These are phyloP conservation scores for Panus rudis DNA, from an alignment of 768 basidiomycete species.

Conservation along the genomic window DNA sequence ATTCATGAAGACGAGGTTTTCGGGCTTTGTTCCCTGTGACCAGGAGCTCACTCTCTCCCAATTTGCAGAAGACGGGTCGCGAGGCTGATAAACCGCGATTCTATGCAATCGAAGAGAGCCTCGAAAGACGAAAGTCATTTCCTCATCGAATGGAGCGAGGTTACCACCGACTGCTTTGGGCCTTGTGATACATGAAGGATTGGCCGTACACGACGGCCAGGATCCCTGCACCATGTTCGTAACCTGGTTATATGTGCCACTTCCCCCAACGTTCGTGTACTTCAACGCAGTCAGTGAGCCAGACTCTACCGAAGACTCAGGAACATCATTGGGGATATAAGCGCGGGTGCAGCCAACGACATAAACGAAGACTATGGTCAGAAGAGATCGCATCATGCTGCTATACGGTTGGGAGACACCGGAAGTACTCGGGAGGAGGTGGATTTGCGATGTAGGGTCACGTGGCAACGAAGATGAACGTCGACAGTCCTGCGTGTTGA, in stretches of 20 bases:
- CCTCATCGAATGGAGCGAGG: conserved; percentile 25
- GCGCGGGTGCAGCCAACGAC: too few species aligned
- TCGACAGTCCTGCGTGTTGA: too few species aligned
- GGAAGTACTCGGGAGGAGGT: too few species aligned
- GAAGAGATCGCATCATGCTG: too few species aligned
- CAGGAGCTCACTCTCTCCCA: conserved; percentile 23
- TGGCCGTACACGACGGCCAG: conserved; percentile 19
- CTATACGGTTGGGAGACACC: too few species aligned
- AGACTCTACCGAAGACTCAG: too few species aligned
- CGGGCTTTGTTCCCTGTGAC: conserved; percentile 9
- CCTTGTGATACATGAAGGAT: conserved; percentile 16
- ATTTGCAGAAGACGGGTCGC: conserved; percentile 15
- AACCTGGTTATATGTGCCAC: conserved; percentile 21
- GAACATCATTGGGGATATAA: too few species aligned
- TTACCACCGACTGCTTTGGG: conserved; percentile 14
- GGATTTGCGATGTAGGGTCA: too few species aligned
- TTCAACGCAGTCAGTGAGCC: conserved; percentile 21
- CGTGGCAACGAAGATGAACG: too few species aligned
- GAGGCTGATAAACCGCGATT: conserved; percentile 24
- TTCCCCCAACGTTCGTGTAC: conserved; percentile 22
- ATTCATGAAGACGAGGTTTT: conserved; percentile 26
- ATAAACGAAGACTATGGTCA: too few species aligned
- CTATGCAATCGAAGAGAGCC: conserved; percentile 21
- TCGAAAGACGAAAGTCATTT: conserved; percentile 21
- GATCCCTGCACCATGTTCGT: conserved; percentile 21